Evolutionary conservation across 306 rosid genomes (phyloP), one percentile per base, ranked within the genome.

Genomic region (Corylus heterophylla): DNA sequence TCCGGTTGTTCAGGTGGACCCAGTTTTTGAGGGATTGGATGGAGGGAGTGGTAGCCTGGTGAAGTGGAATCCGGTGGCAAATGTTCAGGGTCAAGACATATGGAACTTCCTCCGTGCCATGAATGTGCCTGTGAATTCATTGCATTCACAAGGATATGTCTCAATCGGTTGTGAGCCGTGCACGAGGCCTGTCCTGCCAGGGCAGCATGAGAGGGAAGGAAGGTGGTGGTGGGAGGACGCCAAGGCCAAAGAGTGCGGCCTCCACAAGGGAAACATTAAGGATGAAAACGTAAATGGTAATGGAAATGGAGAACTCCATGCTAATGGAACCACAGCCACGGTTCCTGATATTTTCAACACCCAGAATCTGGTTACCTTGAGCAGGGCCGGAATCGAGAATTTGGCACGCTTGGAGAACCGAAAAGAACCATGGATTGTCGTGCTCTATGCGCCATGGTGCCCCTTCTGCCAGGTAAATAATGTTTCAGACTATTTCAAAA

Each of bases 191-290:
- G 98, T 95, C 83, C 88, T 95, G 49, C 99, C 99, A 2, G 96
- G 99, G 45, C 99, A 95, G 62, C 99, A 93, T 75, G 99, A 95
- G 86, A 91, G 99, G 77, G 99, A 95, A 42, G 99, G 99, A 82
- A 89, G 99, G 56, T 95, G 99, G 99, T 95, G 99, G 99, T 95
- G 98, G 98, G 97, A 94, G 87, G 98, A 94, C 70, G 92, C 98
- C 74, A 92, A 90, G 79, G 97, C 97, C 0, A 95, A 95, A 89
- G 99, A 95, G 79, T 95, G 99, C 14, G 99, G 99, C 76, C 99
- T 95, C 76, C 99, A 95, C 92, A 95, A 93, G 68, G 99, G 99
- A 27, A 95, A 95, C 56, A 78, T 95, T 39, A 91, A 89, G 75
- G 92, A 89, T 81, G 91, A 81, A 45, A 89, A 81, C 29, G 84